Percentiles rank a stretch among this genome's conserved stretches.
These are phyloP conservation scores for Cytospora piceicola DNA, from an alignment of 2,329 filamentous ascomycete species.

Conservation along the genomic window DNA sequence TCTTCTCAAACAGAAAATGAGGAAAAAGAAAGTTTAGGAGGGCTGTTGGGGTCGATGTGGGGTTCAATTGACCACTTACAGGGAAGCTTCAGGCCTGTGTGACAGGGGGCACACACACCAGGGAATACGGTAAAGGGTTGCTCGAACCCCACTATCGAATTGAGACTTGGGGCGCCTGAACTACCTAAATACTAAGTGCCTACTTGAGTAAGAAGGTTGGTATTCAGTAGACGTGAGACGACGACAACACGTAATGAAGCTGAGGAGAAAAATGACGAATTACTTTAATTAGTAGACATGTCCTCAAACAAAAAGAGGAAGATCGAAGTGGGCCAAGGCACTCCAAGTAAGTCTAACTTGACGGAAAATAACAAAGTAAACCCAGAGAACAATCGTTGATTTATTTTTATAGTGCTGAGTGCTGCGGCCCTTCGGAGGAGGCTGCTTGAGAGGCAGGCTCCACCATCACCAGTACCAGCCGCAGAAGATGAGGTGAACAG, in stretches of 20 bases:
- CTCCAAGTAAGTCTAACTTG: conserved; percentile 40
- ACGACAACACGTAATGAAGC: background rate
- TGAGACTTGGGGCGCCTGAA: background rate
- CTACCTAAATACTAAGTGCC: too few species aligned
- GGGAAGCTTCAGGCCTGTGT: conserved; percentile 17
- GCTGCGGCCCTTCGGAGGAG: conserved; percentile 50
- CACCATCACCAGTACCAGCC: background rate
- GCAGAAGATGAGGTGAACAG: background rate
- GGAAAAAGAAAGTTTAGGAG: conserved; percentile 16
- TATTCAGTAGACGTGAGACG: background rate
- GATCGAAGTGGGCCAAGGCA: conserved; percentile 41
- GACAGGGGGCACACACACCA: background rate
- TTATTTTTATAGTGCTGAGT: conserved; percentile 42
- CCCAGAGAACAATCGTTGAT: background rate
- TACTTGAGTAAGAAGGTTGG: too few species aligned
- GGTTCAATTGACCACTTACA: conserved; percentile 25
- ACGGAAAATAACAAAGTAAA: conserved; percentile 24
- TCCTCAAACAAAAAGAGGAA: conserved; percentile 44
- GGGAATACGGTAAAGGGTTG: background rate
- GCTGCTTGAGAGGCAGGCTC: conserved; percentile 38
- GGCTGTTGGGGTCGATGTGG: conserved; percentile 32
- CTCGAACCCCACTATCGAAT: background rate
- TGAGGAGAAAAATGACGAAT: background rate
- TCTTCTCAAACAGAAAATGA: conserved; percentile 25
- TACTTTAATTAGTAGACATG: conserved; percentile 31